Percentiles rank a stretch among this genome's conserved stretches.
phyloP scores from a whole-genome alignment of 1,139 yeast genomes.

The Candida glucosophila region DNA sequence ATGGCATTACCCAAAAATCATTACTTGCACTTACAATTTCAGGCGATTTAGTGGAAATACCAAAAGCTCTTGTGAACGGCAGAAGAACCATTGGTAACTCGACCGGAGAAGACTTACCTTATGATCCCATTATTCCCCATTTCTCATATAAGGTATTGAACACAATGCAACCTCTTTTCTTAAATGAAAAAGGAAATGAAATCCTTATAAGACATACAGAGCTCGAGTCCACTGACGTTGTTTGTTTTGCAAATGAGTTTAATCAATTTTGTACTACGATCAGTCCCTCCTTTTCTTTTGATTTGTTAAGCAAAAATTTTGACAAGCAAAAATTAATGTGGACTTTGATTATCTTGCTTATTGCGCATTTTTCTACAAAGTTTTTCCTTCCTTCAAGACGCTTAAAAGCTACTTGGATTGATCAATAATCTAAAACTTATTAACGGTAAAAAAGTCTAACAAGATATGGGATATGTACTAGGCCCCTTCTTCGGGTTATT shows the following conservation, averaged over 20 bases:
- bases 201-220: constrained; percentile 56
- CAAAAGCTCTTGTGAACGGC: constrained; percentile 56
- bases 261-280: constrained; percentile 73
- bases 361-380: constrained; percentile 35
- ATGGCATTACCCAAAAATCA: constrained; percentile 70
- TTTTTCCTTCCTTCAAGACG: constrained; percentile 53
- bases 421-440: constrained; percentile 5
- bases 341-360: constrained; percentile 49
- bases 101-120: constrained; percentile 60
- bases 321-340: constrained; percentile 55
- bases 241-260: constrained; percentile 52
- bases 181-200: constrained; percentile 18
- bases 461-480: constrained; percentile 15
- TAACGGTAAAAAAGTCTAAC: no score
- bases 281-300: constrained; percentile 81
- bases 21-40: constrained; percentile 48
- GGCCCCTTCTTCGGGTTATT: constrained; percentile 8
- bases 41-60: constrained; percentile 64
- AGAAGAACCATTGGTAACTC: constrained; percentile 43
- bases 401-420: constrained; percentile 29
- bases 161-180: constrained; percentile 28
- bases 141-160: constrained; percentile 34
- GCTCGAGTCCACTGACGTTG: constrained; percentile 72
- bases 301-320: constrained; percentile 59
- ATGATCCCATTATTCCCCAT: constrained; percentile 52